Base-by-base conservation (phyloP, 2,329 filamentous ascomycete species). In the Cordyceps farinosa region DNA sequence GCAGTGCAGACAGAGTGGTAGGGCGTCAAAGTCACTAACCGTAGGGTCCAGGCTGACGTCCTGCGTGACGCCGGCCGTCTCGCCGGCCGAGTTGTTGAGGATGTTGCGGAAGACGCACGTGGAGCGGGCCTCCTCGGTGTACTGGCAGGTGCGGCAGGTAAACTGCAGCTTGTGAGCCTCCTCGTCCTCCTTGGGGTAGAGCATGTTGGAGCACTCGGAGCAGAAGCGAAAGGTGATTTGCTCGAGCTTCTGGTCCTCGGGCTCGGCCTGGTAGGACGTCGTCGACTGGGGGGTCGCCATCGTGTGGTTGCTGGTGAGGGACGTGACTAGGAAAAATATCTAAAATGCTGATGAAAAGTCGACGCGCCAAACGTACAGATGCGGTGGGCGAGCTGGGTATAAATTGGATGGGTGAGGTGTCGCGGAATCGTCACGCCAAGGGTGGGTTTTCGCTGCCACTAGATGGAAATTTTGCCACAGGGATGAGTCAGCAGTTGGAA, bases 181-280 rank as follows among this genome's bases (percentile, higher is more conserved):
- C 66, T 89, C 87, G 78, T 99, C 92, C 82, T 99, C 96, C 79
- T 96, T 95, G 57, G 95, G 95, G 74, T 98, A 98, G 62, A 99
- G 84, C 85, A 99, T 90, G 83, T 99, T 99, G 71, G 93, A 97
- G 81, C 95, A 99, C 84, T 99, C 95, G 70, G 92, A 92, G 82
- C 95, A 99, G 84, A 99, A 99, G 73, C 91, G 90, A 79, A 98
- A 99, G 54, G 91, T 92, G 77, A 98, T 93, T 77, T 96, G 92
- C 78, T 94, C 88, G 67, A 82, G 80, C 69, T 80, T 80, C 71
- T 82, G 83, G 70, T 83, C 79, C 64, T 72, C 76, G 57, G 73
- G 72, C 29, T 74, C 72, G 67, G 71, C 76, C 52, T 80, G 78
- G 67, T 79, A 71, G 38, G 77, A 77, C 61, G 74, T 73, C 52